Evolutionary conservation across 2,329 filamentous ascomycete genomes (phyloP), one percentile per base, ranked within the genome.

Genomic region (Hypoxylon sp.): DNA sequence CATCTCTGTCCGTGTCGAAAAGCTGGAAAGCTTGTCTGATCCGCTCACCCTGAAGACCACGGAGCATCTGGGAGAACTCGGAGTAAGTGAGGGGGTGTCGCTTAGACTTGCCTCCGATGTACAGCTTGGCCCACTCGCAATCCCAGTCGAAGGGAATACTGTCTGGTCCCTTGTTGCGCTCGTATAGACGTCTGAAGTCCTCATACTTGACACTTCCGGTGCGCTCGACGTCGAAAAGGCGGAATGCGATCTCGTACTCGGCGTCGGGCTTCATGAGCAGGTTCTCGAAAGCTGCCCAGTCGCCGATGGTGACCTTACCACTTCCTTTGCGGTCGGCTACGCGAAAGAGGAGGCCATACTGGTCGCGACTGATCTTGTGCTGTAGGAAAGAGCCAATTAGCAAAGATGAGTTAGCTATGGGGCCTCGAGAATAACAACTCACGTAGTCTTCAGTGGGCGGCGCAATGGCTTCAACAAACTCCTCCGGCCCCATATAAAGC

Each of bases 241-340:
- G 92, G 82, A 98, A 99, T 15, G 95, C 94, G 72, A 99, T 97
- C 79, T 98, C 94, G 81, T 99, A 99, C 81, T 99, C 95, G 77
- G 95, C 95, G 75, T 98, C 95, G 65, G 95, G 91, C 81, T 97
- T 98, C 71, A 86, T 85, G 62, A 99, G 89, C 67, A 99, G 87
- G 82, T 97, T 96, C 81, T 97, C 92, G 79, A 98, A 99, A 68
- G 91, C 90, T 48, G 87, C 89, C 93, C 94, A 99, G 81, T 99
- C 95, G 63, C 88, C 83, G 56, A 98, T 81, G 71, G 82, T 91
- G 71, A 99, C 84, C 71, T 86, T 89, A 67, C 94, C 94, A 46
- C 83, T 83, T 70, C 84, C 86, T 69, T 87, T 87, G 72, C 92
- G 88, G 79, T 99, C 95, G 72, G 95, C 95, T 61, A 99, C 91